Percentiles rank a stretch among this genome's conserved stretches.
Conservation (phyloP, 202 grass and related monocot genomes). For the Eragrostis tef region DNA sequence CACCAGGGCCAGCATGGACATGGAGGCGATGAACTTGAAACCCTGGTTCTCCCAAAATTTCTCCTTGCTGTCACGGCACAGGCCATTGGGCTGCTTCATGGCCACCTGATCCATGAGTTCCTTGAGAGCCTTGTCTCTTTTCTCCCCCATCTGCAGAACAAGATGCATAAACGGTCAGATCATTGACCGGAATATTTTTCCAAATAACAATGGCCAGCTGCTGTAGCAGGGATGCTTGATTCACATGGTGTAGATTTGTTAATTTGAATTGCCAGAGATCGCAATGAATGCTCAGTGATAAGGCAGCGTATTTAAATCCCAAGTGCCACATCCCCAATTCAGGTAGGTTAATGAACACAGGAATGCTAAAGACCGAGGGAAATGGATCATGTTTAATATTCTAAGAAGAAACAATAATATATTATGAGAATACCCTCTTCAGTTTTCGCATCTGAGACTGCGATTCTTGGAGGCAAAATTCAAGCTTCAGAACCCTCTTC, state of each 20-base stretch:
- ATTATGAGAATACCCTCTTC: slow-evolving; percentile 61
- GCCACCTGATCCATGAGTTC: slow-evolving; percentile 81
- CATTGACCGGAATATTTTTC: slow-evolving; percentile 47
- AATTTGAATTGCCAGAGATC: slow-evolving; percentile 37
- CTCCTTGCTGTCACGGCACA: slow-evolving; percentile 29
- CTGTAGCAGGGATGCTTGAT: slow-evolving; percentile 25
- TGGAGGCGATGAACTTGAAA: slow-evolving; percentile 83
- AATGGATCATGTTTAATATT: slow-evolving; percentile 12
- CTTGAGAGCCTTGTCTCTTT: slow-evolving; percentile 80
- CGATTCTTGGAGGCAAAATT: slow-evolving; percentile 96
- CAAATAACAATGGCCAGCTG: slow-evolving; percentile 27
- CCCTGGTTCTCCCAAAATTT: slow-evolving; percentile 80
- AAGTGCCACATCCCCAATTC: slow-evolving; percentile 6
- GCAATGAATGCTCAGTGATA: slow-evolving; percentile 14
- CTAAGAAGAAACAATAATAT: slow-evolving; percentile 9
- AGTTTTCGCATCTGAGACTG: slow-evolving; percentile 85
- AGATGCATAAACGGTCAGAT: not conserved
- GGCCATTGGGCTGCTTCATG: slow-evolving; percentile 50
- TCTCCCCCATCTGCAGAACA: slow-evolving; percentile 75
- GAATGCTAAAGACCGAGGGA: slow-evolving; percentile 2
- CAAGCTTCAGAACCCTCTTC: slow-evolving; percentile 87
- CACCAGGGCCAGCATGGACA: slow-evolving; percentile 80
- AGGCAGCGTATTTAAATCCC: slow-evolving; percentile 20
- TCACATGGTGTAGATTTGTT: slow-evolving; percentile 50
- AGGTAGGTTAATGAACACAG: slow-evolving; percentile 37